Evolutionary conservation across 2,329 filamentous ascomycete genomes (phyloP).

Genomic region (Fusarium metavorans): DNA sequence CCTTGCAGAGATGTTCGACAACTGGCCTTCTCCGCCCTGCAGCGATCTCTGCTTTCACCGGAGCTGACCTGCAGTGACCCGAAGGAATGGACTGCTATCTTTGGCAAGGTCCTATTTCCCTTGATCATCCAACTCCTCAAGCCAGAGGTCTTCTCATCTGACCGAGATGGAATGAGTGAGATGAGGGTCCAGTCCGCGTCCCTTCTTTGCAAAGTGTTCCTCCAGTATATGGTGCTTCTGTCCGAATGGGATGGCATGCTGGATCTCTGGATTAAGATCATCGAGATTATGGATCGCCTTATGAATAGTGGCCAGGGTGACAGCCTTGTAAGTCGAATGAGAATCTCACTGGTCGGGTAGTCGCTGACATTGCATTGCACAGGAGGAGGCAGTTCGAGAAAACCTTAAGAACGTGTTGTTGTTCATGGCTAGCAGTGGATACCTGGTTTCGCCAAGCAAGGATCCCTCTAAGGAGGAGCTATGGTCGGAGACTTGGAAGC

Average conservation of each 20-base stretch:
- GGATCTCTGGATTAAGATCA: slow-evolving; percentile 90
- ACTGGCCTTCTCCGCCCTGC: slow-evolving; percentile 86
- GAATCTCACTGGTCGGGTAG: neutral
- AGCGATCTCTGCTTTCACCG: slow-evolving; percentile 86
- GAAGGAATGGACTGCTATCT: slow-evolving; percentile 94
- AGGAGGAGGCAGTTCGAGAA: slow-evolving; percentile 96
- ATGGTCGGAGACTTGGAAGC: slow-evolving; percentile 74
- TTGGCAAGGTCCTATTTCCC: slow-evolving; percentile 92
- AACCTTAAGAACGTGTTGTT: slow-evolving; percentile 95
- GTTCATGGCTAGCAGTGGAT: slow-evolving; percentile 92
- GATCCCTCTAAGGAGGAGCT: slow-evolving; percentile 67
- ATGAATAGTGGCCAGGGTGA: slow-evolving; percentile 97
- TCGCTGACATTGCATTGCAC: slow-evolving; percentile 27
- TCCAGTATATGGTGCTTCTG: slow-evolving; percentile 90
- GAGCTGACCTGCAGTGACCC: slow-evolving; percentile 87
- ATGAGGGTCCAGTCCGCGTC: slow-evolving; percentile 93
- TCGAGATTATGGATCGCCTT: slow-evolving; percentile 93
- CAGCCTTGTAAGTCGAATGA: slow-evolving; percentile 74
- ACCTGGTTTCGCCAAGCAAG: slow-evolving; percentile 77
- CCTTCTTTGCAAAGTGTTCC: slow-evolving; percentile 92
- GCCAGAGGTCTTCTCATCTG: slow-evolving; percentile 92
- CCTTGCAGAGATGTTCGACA: slow-evolving; percentile 93
- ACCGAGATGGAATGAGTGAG: slow-evolving; percentile 93
- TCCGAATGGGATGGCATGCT: slow-evolving; percentile 90
- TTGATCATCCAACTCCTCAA: slow-evolving; percentile 89